Percentiles rank a stretch among this genome's conserved stretches.
These are phyloP conservation scores for Datisca glomerata DNA, from an alignment of 306 rosid genomes.

Conservation along the genomic window DNA sequence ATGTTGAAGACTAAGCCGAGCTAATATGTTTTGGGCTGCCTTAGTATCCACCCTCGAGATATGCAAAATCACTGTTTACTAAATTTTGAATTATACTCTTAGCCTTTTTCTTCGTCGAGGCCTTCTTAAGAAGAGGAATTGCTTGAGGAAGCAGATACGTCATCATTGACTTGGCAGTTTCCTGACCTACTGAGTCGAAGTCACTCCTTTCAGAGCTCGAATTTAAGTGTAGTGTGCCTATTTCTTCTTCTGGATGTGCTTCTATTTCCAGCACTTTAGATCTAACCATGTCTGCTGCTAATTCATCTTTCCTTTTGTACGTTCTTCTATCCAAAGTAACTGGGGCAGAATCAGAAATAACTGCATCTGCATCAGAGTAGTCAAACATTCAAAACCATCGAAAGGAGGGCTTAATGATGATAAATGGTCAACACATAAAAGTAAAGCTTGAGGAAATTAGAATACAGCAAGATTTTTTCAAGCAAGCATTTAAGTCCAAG, in stretches of 20 bases:
- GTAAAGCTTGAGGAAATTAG: slow-evolving; percentile 7
- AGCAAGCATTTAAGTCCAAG: slow-evolving; percentile 1
- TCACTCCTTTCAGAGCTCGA: slow-evolving; percentile 26
- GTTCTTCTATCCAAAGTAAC: slow-evolving; percentile 21
- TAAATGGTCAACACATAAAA: slow-evolving; percentile 3
- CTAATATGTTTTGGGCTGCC: too few species aligned
- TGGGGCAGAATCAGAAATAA: slow-evolving; percentile 28
- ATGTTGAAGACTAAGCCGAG: too few species aligned
- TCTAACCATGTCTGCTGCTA: slow-evolving; percentile 11
- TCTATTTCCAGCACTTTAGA: slow-evolving; percentile 24
- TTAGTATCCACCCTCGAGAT: too few species aligned
- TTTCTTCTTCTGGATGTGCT: slow-evolving; percentile 26
- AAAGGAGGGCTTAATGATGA: slow-evolving; percentile 8
- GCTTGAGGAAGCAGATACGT: slow-evolving; percentile 76
- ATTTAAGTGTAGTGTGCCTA: slow-evolving; percentile 20
- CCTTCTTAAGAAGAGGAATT: slow-evolving; percentile 54
- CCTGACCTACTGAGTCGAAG: slow-evolving; percentile 49
- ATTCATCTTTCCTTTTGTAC: slow-evolving; percentile 12
- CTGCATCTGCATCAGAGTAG: slow-evolving; percentile 41
- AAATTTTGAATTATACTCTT: too few species aligned
- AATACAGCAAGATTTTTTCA: slow-evolving; percentile 1
- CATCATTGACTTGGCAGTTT: slow-evolving; percentile 75
- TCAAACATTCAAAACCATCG: not conserved
- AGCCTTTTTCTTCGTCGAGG: slow-evolving; percentile 30
- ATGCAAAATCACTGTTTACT: too few species aligned